phyloP scores from a whole-genome alignment of 1,284 basidiomycete genomes.

The Cutaneotrichosporon cyanovorans region DNA sequence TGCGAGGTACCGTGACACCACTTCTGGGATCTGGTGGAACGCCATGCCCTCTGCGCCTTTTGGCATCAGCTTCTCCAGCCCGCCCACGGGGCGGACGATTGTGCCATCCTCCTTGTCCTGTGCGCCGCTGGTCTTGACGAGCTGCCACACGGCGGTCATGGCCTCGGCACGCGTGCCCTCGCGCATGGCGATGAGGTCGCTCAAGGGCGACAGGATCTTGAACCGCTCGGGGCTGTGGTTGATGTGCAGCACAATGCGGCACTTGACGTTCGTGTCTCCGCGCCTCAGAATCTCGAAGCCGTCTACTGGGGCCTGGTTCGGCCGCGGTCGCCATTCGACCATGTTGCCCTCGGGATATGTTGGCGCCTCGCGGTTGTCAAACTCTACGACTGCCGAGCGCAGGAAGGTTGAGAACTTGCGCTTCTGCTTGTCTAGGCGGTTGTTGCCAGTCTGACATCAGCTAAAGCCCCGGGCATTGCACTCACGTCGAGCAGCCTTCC shows the following conservation, averaged over 20 bases:
- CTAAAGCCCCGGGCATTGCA: background rate
- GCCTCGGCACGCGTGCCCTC: slow-evolving; percentile 79
- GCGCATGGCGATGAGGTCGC: slow-evolving; percentile 65
- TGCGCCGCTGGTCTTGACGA: slow-evolving; percentile 77
- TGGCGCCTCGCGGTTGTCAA: slow-evolving; percentile 68
- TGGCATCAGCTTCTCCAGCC: slow-evolving; percentile 52
- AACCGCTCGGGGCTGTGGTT: slow-evolving; percentile 82
- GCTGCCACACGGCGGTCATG: slow-evolving; percentile 82
- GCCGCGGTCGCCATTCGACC: slow-evolving; percentile 51
- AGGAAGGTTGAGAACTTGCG: slow-evolving; percentile 82
- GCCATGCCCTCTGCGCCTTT: slow-evolving; percentile 56
- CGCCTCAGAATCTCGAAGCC: slow-evolving; percentile 82
- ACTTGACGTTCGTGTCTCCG: slow-evolving; percentile 68
- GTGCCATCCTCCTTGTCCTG: slow-evolving; percentile 86
- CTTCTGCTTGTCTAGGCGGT: slow-evolving; percentile 61
- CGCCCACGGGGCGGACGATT: slow-evolving; percentile 67
- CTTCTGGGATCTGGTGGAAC: slow-evolving; percentile 78
- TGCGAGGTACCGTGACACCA: slow-evolving; percentile 70
- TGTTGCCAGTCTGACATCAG: slow-evolving; percentile 45
- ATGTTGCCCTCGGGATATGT: slow-evolving; percentile 63
- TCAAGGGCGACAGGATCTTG: slow-evolving; percentile 72
- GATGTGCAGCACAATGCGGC: slow-evolving; percentile 71
- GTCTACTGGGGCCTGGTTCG: slow-evolving; percentile 61
- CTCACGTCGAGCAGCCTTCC: slow-evolving; percentile 64
- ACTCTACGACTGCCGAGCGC: slow-evolving; percentile 74